Conservation (phyloP, 1,139 yeast species). For the Candida mesenterica region DNA sequence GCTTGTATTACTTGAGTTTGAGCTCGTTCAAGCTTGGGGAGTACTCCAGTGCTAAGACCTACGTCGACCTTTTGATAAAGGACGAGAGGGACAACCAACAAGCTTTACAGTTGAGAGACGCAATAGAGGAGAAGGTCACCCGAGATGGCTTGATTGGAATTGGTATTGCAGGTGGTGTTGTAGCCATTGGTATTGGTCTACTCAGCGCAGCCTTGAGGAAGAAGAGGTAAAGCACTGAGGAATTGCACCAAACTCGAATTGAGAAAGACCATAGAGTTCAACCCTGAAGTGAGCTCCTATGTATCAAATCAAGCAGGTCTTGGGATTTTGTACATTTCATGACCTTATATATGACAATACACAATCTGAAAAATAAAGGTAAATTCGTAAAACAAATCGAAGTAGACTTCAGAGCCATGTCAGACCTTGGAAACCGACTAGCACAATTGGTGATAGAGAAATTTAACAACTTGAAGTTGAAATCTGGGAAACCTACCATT, state of each 20-base stretch:
- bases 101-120: constrained; percentile 65
- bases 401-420: not conserved
- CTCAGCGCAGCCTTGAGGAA: constrained; percentile 55
- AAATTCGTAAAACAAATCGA: not conserved
- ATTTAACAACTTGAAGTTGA: constrained; percentile 20
- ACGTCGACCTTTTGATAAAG: constrained; percentile 70
- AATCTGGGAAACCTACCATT: constrained; percentile 54
- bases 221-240: constrained; percentile 24
- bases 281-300: not conserved
- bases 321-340: too few relatives aligned
- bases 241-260: too few relatives aligned
- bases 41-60: constrained; percentile 79
- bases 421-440: constrained; percentile 10
- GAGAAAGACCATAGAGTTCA: not conserved
- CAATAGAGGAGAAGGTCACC: constrained; percentile 82
- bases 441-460: constrained; percentile 16
- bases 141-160: constrained; percentile 85
- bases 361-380: too few relatives aligned
- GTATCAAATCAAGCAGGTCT: not conserved
- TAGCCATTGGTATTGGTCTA: constrained; percentile 78
- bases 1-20: constrained; percentile 80
- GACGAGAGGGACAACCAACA: constrained; percentile 86
- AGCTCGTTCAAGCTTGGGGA: constrained; percentile 91
- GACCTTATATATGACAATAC: too few relatives aligned
- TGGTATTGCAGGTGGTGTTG: constrained; percentile 79